phyloP scores from a whole-genome alignment of 225 moss, liverwort and hornwort species.

The Antitrichia curtipendula region DNA sequence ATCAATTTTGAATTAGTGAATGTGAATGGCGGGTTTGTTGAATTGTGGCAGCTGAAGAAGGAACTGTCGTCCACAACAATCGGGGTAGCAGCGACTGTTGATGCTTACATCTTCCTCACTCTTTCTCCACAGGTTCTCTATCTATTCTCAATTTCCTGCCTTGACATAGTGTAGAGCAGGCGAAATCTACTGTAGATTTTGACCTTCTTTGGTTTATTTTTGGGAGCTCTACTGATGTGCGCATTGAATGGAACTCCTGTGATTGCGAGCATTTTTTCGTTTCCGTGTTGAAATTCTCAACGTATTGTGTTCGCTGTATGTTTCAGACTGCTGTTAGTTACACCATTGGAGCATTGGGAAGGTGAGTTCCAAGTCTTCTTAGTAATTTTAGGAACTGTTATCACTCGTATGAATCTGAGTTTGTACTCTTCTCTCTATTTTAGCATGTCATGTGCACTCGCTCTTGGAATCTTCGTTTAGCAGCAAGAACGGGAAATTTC shows the following conservation, averaged over 20 bases:
- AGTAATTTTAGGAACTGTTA: neutral
- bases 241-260: neutral
- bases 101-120: slow-evolving; percentile 61
- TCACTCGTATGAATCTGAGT: neutral
- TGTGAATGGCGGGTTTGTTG: neutral
- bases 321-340: slow-evolving; percentile 75
- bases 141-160: neutral
- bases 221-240: neutral
- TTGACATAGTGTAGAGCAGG: neutral
- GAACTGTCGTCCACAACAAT: slow-evolving; percentile 66
- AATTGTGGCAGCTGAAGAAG: slow-evolving; percentile 61
- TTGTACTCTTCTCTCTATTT: neutral
- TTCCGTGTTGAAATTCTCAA: neutral
- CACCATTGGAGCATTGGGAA: slow-evolving; percentile 77
- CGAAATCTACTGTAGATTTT: neutral
- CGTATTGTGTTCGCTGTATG: neutral
- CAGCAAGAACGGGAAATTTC: neutral
- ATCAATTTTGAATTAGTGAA: neutral
- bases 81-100: slow-evolving; percentile 45
- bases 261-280: neutral
- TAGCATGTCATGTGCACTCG: neutral
- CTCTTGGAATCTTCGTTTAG: neutral
- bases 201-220: neutral
- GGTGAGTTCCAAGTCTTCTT: slow-evolving; percentile 15
- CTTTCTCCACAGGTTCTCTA: slow-evolving; percentile 65